A percentile compares a stretch with the other conserved stretches of the same genome.
Conservation (phyloP, 2,329 filamentous ascomycete genomes). For the Penicillium olsonii region DNA sequence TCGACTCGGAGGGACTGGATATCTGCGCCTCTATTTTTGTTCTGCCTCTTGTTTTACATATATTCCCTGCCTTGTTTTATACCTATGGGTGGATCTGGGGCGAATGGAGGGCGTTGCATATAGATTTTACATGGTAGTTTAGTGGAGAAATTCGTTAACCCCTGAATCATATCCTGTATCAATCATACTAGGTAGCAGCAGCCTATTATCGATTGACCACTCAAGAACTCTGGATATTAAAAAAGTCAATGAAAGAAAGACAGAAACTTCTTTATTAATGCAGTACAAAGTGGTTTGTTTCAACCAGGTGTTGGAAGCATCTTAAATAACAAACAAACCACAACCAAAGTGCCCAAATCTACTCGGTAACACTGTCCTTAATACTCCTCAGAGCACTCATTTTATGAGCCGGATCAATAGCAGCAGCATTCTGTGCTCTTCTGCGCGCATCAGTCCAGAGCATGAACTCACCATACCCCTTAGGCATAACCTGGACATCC, state of each 20-base stretch:
- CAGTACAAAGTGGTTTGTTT: too few species aligned
- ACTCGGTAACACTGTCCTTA: slow-evolving; percentile 44
- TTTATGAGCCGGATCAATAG: slow-evolving; percentile 40
- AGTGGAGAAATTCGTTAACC: neutral
- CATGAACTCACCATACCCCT: slow-evolving; percentile 65
- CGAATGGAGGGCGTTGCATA: slow-evolving; percentile 10
- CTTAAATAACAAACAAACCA: too few species aligned
- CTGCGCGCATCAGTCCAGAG: slow-evolving; percentile 63
- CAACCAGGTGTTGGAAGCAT: neutral
- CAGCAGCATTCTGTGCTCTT: slow-evolving; percentile 55
- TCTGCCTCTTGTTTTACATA: slow-evolving; percentile 5
- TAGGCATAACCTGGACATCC: slow-evolving; percentile 66
- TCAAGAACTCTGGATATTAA: too few species aligned
- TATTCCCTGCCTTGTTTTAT: slow-evolving; percentile 12
- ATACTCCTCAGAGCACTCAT: slow-evolving; percentile 36
- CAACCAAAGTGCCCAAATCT: too few species aligned
- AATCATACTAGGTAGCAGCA: too few species aligned
- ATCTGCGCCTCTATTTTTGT: slow-evolving; percentile 1
- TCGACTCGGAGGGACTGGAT: slow-evolving; percentile 1
- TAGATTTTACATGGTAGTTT: slow-evolving; percentile 6
- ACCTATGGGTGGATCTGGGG: slow-evolving; percentile 8
- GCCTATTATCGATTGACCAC: too few species aligned
- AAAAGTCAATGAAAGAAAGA: too few species aligned
- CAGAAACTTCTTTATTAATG: too few species aligned
- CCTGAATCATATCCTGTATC: neutral